Evolutionary conservation across 2,329 filamentous ascomycete genomes (phyloP).

Genomic region (Oidium heveae): DNA sequence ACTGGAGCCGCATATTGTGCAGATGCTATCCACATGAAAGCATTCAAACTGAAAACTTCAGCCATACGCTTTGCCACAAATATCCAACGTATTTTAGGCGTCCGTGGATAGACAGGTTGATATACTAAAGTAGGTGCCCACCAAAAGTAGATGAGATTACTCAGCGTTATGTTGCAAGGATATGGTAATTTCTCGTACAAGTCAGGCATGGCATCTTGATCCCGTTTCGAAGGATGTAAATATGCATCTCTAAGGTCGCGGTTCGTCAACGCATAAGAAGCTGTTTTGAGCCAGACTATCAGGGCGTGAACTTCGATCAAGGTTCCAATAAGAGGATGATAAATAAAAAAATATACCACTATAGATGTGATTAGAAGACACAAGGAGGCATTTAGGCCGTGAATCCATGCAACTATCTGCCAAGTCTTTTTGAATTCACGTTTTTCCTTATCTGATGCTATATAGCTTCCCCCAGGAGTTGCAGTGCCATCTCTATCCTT

Average conservation of each 20-base stretch:
- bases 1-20: slow-evolving; percentile 88
- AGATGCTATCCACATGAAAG: slow-evolving; percentile 86
- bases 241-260: slow-evolving; percentile 80
- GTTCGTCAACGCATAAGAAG: slow-evolving; percentile 91
- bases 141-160: slow-evolving; percentile 88
- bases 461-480: slow-evolving; percentile 13
- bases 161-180: slow-evolving; percentile 67
- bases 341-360: slow-evolving; percentile 72
- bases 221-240: slow-evolving; percentile 45
- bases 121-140: slow-evolving; percentile 92
- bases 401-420: slow-evolving; percentile 54
- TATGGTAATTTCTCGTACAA: slow-evolving; percentile 71
- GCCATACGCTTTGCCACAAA: slow-evolving; percentile 66
- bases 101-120: slow-evolving; percentile 85
- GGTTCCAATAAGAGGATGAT: slow-evolving; percentile 84
- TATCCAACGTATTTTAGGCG: slow-evolving; percentile 54
- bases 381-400: slow-evolving; percentile 60
- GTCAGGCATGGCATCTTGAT: slow-evolving; percentile 47
- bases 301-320: slow-evolving; percentile 77
- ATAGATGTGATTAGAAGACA: slow-evolving; percentile 60
- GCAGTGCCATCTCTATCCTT: slow-evolving; percentile 16
- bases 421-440: slow-evolving; percentile 51
- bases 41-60: slow-evolving; percentile 52
- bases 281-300: slow-evolving; percentile 87
- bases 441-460: slow-evolving; percentile 19